phyloP scores from a whole-genome alignment of 2,329 filamentous ascomycete species.

The Penicillium sp. region DNA sequence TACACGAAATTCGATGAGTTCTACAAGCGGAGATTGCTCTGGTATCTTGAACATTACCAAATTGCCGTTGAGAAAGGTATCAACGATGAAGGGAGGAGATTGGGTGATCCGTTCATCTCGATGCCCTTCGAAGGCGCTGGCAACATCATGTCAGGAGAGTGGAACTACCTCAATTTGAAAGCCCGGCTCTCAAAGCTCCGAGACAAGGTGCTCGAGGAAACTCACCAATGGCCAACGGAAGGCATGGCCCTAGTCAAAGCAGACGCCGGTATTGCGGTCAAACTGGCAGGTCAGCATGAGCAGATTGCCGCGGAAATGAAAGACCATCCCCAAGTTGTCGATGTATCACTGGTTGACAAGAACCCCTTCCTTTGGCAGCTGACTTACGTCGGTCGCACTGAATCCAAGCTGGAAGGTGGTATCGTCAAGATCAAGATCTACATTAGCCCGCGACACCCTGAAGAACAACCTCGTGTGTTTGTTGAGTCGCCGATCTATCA shows the following conservation, averaged over 20 bases:
- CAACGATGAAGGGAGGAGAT: slow-evolving; percentile 58
- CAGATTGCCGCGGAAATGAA: slow-evolving; percentile 78
- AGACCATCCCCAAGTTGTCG: slow-evolving; percentile 66
- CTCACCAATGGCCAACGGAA: slow-evolving; percentile 68
- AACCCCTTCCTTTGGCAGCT: slow-evolving; percentile 91
- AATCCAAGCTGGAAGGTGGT: slow-evolving; percentile 91
- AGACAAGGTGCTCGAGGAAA: slow-evolving; percentile 70
- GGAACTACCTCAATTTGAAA: slow-evolving; percentile 76
- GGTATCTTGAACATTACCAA: slow-evolving; percentile 92
- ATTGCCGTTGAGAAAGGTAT: slow-evolving; percentile 65
- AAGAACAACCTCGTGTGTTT: slow-evolving; percentile 80
- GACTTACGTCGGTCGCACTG: slow-evolving; percentile 86
- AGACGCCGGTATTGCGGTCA: slow-evolving; percentile 76
- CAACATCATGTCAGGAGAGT: slow-evolving; percentile 85
- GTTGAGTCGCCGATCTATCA: slow-evolving; percentile 85
- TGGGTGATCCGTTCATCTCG: slow-evolving; percentile 66
- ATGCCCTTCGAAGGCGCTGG: slow-evolving; percentile 83
- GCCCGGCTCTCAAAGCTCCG: slow-evolving; percentile 70
- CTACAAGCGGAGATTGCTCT: slow-evolving; percentile 87
- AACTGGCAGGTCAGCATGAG: slow-evolving; percentile 80
- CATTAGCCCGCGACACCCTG: slow-evolving; percentile 83
- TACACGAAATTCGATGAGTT: slow-evolving; percentile 86
- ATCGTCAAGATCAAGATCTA: slow-evolving; percentile 78
- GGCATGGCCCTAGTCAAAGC: slow-evolving; percentile 65
- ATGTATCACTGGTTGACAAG: slow-evolving; percentile 72